Conservation (phyloP, 1,139 yeast genomes). For the Kodamaea ohmeri region DNA sequence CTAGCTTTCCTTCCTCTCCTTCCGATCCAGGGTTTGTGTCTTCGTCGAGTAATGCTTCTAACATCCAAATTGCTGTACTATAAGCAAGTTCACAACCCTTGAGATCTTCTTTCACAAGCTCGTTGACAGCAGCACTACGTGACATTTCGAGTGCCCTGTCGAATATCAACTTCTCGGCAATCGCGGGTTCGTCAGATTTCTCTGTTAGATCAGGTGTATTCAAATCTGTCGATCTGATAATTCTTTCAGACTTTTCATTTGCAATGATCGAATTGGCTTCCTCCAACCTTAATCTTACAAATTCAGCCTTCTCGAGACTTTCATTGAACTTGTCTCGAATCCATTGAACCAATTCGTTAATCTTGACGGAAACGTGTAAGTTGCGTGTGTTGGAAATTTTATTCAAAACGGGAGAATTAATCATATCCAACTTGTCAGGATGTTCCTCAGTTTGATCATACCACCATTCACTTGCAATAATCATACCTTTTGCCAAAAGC, state of each 20-base stretch:
- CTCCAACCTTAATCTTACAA: slow-evolving; percentile 54
- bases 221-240: slow-evolving; percentile 7
- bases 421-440: not conserved
- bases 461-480: slow-evolving; percentile 89
- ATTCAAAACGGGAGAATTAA: slow-evolving; percentile 22
- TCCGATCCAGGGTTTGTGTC: slow-evolving; percentile 26
- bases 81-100: slow-evolving; percentile 83
- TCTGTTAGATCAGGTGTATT: slow-evolving; percentile 9
- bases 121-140: slow-evolving; percentile 85
- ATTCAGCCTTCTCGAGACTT: slow-evolving; percentile 83
- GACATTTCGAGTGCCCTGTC: slow-evolving; percentile 94
- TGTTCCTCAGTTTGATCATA: slow-evolving; percentile 40
- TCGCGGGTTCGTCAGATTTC: slow-evolving; percentile 27
- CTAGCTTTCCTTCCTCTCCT: slow-evolving; percentile 41
- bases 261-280: slow-evolving; percentile 43
- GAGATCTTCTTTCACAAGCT: slow-evolving; percentile 71
- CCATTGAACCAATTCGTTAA: slow-evolving; percentile 90
- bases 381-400: slow-evolving; percentile 34
- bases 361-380: slow-evolving; percentile 34
- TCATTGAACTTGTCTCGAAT: slow-evolving; percentile 86
- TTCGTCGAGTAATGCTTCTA: slow-evolving; percentile 75
- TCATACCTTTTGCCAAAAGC: slow-evolving; percentile 81
- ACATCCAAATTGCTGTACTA: slow-evolving; percentile 93
- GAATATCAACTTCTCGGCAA: slow-evolving; percentile 83
- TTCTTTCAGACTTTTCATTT: slow-evolving; percentile 10